Evolutionary conservation across 768 basidiomycete species (phyloP), one percentile per base, ranked within the genome.

Genomic region (Lactifluus pinguis): DNA sequence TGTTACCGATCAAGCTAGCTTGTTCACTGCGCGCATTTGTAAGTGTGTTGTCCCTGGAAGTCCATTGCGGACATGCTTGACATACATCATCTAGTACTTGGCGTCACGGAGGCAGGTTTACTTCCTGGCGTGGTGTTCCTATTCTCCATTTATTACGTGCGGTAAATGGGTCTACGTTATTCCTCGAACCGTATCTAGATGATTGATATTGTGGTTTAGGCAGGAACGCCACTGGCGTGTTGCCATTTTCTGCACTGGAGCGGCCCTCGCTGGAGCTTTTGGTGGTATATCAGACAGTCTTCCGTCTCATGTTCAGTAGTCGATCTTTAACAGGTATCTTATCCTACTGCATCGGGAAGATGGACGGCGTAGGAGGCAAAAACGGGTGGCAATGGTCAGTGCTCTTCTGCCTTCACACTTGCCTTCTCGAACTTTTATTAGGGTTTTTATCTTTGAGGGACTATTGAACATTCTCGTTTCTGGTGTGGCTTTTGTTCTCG

Each of bases 251-350:
- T 83, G 85, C 60, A 80, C 82, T 34, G 84, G 80, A 52, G 78
- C 83, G 5, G 80, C 82, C 6, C 72, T 85, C 21, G 81, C 84
- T 7, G 83, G 85, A 30, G 84, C 84, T 2, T 85, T 86, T 62
- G 83, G 83, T 63, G 80, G 82, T 75, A 68, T 60, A 69, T 61
- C n/a, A 15, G 13, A 6, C 9, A 8, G n/a, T 42, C n/a, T 13
- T 38, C 34, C 34, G 25, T 30, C 7, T 29, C 38, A 38, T 41
- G n/a, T 17, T 5, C 25, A 21, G n/a, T 30, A 8, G 21, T 6
- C 15, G 21, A 6, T 53, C 29, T n/a, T 32, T 10, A 29, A 29
- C 61, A 80, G 82, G 83, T 36, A 78, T 84, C 56, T 74, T 85
- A 8, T 83, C 84, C 7, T 84, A 78, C 64, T 76, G 68, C 0